Evolutionary conservation across 306 rosid genomes (phyloP).

Genomic region (Casuarina equisetifolia): DNA sequence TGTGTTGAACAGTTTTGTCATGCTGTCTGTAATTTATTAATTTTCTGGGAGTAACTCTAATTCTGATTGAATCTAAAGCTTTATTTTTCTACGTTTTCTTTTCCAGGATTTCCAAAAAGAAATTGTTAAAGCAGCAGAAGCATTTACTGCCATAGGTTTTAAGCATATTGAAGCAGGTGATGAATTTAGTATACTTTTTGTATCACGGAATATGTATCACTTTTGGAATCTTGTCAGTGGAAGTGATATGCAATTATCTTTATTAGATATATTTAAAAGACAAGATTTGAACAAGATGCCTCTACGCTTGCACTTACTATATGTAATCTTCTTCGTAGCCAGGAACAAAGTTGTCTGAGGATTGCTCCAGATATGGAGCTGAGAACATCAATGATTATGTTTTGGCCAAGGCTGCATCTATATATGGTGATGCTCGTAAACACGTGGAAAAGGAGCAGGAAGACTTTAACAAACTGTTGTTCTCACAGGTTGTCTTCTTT

Average conservation of each 20-base stretch:
- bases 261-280: conserved; percentile 4
- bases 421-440: conserved; percentile 92
- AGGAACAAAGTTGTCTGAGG: conserved; percentile 98
- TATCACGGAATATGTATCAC: background rate
- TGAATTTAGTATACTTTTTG: conserved; percentile 22
- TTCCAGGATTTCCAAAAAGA: conserved; percentile 94
- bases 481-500: conserved; percentile 65
- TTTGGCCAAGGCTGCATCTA: conserved; percentile 90
- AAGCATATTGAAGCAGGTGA: conserved; percentile 96
- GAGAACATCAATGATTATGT: conserved; percentile 71
- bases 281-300: conserved; percentile 14
- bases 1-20: background rate
- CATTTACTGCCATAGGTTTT: conserved; percentile 73
- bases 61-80: background rate
- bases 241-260: conserved; percentile 18
- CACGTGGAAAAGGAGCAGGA: conserved; percentile 98
- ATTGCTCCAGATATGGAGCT: conserved; percentile 95
- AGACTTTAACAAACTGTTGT: conserved; percentile 68
- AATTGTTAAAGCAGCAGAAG: conserved; percentile 86
- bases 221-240: conserved; percentile 3
- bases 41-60: background rate
- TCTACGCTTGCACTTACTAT: conserved; percentile 8
- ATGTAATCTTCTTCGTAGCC: conserved; percentile 49
- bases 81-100: conserved; percentile 25
- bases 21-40: background rate